Evolutionary conservation across 495 filamentous ascomycete genomes (phyloP).

Genomic region (Penicillium atrosanguineum): DNA sequence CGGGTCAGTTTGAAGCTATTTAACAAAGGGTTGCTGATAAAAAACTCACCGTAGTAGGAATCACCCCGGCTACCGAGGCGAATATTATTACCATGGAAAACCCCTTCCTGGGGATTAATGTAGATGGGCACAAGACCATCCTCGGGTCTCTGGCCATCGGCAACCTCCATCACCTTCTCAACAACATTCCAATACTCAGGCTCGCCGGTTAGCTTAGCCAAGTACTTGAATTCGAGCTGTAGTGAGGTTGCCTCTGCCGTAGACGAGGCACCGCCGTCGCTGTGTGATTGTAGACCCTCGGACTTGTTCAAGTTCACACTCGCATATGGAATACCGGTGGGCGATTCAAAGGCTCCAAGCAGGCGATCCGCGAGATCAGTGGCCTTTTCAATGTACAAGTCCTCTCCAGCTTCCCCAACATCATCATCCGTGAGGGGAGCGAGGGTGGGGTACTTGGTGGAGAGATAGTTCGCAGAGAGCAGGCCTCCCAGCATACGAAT

Average conservation of each 20-base stretch:
- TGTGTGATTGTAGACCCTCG: conserved; percentile 72
- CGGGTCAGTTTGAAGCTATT: neutral
- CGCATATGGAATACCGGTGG: conserved; percentile 82
- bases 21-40: neutral
- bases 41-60: conserved; percentile 76
- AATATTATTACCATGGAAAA: conserved; percentile 80
- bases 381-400: conserved; percentile 94
- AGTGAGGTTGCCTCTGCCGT: conserved; percentile 90
- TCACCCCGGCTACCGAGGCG: conserved; percentile 91
- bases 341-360: conserved; percentile 81
- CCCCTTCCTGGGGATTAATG: conserved; percentile 73
- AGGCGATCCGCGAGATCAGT: conserved; percentile 87
- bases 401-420: conserved; percentile 67
- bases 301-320: conserved; percentile 82
- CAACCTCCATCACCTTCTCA: conserved; percentile 86
- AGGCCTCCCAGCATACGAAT: conserved; percentile 97
- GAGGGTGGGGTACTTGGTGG: conserved; percentile 64
- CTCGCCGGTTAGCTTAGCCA: conserved; percentile 92
- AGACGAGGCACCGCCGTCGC: conserved; percentile 85
- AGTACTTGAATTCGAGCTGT: conserved; percentile 96
- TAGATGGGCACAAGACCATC: conserved; percentile 92
- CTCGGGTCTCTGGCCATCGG: conserved; percentile 72
- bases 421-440: conserved; percentile 66
- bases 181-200: conserved; percentile 84
- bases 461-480: conserved; percentile 91